Evolutionary conservation across 192 early-diverging fungal genomes (phyloP), one percentile per base, ranked within the genome.

Genomic region (Umbelopsis sp.): DNA sequence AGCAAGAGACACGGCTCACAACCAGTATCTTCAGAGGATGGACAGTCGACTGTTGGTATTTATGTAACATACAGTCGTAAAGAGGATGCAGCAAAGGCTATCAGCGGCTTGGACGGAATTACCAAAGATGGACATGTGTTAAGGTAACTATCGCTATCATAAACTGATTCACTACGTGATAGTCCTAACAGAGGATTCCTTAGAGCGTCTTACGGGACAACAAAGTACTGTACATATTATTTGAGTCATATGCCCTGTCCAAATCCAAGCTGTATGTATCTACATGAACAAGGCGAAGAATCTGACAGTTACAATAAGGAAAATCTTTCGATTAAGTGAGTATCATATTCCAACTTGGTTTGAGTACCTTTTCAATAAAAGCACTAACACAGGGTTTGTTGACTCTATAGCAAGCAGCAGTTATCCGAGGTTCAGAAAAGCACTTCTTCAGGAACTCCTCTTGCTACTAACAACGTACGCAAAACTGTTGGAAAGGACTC

Each of bases 181-280:
- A 3, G 12, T 5, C 36, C 14, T 49, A 32, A 41, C 50, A 9
- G 34, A 45, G 21, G n/a, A n/a, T 54, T 62, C 16, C 34, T 16
- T 65, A 93, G 94, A 59, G 98, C 96, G 9, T 96, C 96, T 0
- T 96, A 93, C 83, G 98, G 98, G 22, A 96, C 97, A 20, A 99
- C 98, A 44, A 98, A 98, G 74, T 99, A 99, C 82, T 99, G 98
- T 76, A 92, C 96, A 11, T 96, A 94, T 79, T 99, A 94, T 79
- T 79, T 99, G 67, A 92, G 95, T 25, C 91, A 89, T 75, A 93
- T 95, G 73, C 76, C 87, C 8, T 99, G 98, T 77, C 95, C 94
- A 76, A 98, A 97, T 77, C 90, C 93, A 4, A 90, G 87, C 21
- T 99, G 98, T 77, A 95, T 96, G 89, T 98, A 95, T 79, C 77